Base-by-base conservation (phyloP, 768 basidiomycete genomes). In the Dioszegia hungarica region DNA sequence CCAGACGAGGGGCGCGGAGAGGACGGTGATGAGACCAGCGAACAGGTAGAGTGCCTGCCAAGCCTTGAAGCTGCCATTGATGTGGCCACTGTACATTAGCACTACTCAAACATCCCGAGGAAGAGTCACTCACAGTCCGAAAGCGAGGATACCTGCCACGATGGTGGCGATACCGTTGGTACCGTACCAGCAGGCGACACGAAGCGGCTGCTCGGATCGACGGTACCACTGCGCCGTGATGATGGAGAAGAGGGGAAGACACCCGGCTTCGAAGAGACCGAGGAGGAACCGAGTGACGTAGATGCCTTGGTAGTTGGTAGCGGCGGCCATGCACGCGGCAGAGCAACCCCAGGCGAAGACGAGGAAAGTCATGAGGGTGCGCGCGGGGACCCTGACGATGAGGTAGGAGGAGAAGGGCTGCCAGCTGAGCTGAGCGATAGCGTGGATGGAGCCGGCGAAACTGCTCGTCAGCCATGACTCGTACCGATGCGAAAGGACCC, bases 211-310 rank as follows among this genome's bases (percentile, higher is more conserved):
- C 55, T 70, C 68, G 24, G 67, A 65, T 28, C 67, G 59, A 36
- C 64, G 47, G 53, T 70, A 74, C 70, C 67, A 74, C n/a, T 62
- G 71, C 6, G 64, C 52, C 19, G 82, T 77, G 43, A 78, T 67
- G 48, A 78, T 61, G n/a, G 75, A 64, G 62, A 78, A 77, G 10
- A 77, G 61, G 0, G 77, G 76, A 3, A 78, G 62, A 56, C 75
- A 74, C 3, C 71, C 68, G 15, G 64, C 60, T 54, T 77, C 76
- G 40, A 75, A 77, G 10, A 64, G 62, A 28, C 77, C 77, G 11
- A 78, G 68, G 33, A 78, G 54, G 74, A 77, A 76, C 14, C 77
- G 64, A 15, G 70, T 69, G 22, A 68, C 77, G 15, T 68, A 53
- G 10, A 79, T 66, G 1, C 65, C 34, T 11, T 40, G 48, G 47